phyloP scores from a whole-genome alignment of 768 basidiomycete species.

The Boletus tylopilopsis region DNA sequence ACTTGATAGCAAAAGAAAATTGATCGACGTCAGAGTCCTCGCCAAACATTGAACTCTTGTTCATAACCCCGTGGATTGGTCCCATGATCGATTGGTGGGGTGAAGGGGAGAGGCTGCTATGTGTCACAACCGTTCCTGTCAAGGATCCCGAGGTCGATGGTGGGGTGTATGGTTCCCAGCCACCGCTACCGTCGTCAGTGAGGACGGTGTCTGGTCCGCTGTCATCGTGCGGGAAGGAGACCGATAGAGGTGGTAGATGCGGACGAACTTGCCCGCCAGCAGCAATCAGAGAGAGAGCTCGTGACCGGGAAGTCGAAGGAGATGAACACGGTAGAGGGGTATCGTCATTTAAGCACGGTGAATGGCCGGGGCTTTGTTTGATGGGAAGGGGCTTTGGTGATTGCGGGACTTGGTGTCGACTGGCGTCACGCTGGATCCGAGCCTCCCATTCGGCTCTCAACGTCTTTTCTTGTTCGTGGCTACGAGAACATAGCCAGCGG shows the following conservation, averaged over 20 bases:
- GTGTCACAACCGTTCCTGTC: slow-evolving; percentile 39
- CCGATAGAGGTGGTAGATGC: slow-evolving; percentile 42
- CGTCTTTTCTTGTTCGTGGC: slow-evolving; percentile 65
- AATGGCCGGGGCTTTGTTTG: slow-evolving; percentile 28
- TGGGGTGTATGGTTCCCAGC: slow-evolving; percentile 63
- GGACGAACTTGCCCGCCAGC: slow-evolving; percentile 42
- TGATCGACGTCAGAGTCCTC: slow-evolving; percentile 47
- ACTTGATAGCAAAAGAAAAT: slow-evolving; percentile 42
- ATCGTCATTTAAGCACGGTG: slow-evolving; percentile 22
- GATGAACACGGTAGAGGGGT: slow-evolving; percentile 15
- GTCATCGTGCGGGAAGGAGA: slow-evolving; percentile 40
- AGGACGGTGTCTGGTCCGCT: slow-evolving; percentile 52
- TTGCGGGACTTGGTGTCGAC: slow-evolving; percentile 22
- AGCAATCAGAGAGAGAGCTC: slow-evolving; percentile 28
- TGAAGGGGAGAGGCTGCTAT: slow-evolving; percentile 36
- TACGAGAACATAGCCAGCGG: slow-evolving; percentile 77
- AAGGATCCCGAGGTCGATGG: slow-evolving; percentile 54
- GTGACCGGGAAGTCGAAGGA: slow-evolving; percentile 11
- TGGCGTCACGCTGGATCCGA: slow-evolving; percentile 32
- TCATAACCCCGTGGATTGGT: slow-evolving; percentile 38
- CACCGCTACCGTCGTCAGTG: slow-evolving; percentile 46
- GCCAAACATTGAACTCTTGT: slow-evolving; percentile 42
- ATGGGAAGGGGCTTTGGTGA: slow-evolving; percentile 22
- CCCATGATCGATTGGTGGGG: slow-evolving; percentile 20
- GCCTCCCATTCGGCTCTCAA: slow-evolving; percentile 48